Conservation (phyloP, 2,329 filamentous ascomycete genomes). For the Arthroderma uncinatum region DNA sequence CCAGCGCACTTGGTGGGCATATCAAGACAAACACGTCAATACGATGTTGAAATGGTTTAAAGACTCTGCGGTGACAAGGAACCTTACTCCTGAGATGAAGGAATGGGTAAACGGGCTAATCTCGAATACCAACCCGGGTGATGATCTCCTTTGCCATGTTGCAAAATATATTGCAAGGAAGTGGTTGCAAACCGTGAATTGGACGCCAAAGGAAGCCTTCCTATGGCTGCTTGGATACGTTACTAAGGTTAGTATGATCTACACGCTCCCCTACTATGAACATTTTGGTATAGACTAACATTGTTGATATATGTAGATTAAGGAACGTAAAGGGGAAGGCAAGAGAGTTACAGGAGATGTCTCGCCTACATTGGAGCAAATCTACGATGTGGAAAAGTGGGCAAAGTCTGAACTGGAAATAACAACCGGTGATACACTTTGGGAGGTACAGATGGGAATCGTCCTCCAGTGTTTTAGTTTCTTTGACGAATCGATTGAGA, state of each 20-base stretch:
- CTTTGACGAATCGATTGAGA: slow-evolving; percentile 14
- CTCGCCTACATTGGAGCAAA: slow-evolving; percentile 10
- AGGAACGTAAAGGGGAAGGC: neutral
- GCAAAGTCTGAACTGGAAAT: slow-evolving; percentile 11
- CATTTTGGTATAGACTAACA: neutral
- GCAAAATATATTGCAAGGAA: slow-evolving; percentile 14
- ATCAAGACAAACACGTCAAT: slow-evolving; percentile 13
- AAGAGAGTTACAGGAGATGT: neutral
- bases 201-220: slow-evolving; percentile 5
- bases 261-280: neutral
- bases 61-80: slow-evolving; percentile 21
- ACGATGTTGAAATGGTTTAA: slow-evolving; percentile 19
- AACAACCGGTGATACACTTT: slow-evolving; percentile 10
- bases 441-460: slow-evolving; percentile 17
- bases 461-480: slow-evolving; percentile 14
- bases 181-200: slow-evolving; percentile 15
- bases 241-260: slow-evolving; percentile 8
- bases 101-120: slow-evolving; percentile 21
- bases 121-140: slow-evolving; percentile 19
- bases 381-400: slow-evolving; percentile 13
- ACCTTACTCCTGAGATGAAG: slow-evolving; percentile 15
- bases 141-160: slow-evolving; percentile 19
- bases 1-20: slow-evolving; percentile 16
- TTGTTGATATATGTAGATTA: neutral
- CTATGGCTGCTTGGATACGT: slow-evolving; percentile 11